Base-by-base conservation (phyloP, 2,329 filamentous ascomycete species). In the Phialemoniopsis sp. region DNA sequence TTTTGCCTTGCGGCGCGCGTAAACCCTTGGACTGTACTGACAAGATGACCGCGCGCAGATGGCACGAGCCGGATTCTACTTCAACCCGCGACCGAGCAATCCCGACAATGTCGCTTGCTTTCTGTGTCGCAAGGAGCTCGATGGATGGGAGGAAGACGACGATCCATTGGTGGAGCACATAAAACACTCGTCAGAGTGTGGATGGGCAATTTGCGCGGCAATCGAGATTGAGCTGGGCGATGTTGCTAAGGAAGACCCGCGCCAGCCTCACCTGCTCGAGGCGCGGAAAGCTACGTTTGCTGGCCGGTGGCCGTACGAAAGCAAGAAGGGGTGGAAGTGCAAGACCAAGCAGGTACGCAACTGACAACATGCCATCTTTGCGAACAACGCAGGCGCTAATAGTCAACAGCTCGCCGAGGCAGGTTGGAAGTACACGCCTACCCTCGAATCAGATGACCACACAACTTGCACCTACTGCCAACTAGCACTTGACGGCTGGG, bases 341-440 rank as follows among this genome's bases (percentile, higher is more conserved):
- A 94, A 93, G 61, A 82, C 80, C 0, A 86, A 93, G 50, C 90
- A 94, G 81, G 87, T 89, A 65, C 42, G 66, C n/a, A n/a, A n/a
- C n/a, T n/a, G n/a, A n/a, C n/a, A n/a, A n/a, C n/a, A n/a, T n/a
- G n/a, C n/a, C n/a, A n/a, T n/a, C n/a, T 46, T 44, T 28, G 8
- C n/a, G 13, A n/a, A 7, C 6, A 10, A 3, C 13, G 15, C 26
- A 42, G 32, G 31, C 31, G 16, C 35, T 41, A 34, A 44, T 39
- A 14, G 10, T 10, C 29, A 4, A 32, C 52, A 93, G 82, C 82
- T 97, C 68, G 88, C 88, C 28, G 87, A 91, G 48, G 87, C 89
- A 19, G 93, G 93, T 10, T 98, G 91, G 90, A 89, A 86, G 57
- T 96, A 90, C 63, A 94, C 89, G 17, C 90, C 93, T 0, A 87